Base-by-base conservation (phyloP, 2,329 filamentous ascomycete species). In the Penicillium verrucosum region DNA sequence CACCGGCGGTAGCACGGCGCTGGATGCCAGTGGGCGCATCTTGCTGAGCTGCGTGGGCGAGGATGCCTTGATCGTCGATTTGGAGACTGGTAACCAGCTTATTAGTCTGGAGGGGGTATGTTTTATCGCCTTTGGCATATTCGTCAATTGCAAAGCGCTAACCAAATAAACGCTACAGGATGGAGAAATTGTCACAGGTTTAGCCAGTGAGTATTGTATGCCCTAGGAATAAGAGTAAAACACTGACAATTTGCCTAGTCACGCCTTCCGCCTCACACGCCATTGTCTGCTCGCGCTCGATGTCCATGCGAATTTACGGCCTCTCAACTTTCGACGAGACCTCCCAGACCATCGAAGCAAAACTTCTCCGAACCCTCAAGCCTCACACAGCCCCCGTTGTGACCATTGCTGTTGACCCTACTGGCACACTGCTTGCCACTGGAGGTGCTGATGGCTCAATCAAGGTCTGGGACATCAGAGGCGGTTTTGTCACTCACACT, bases 401-500 rank as follows among this genome's bases (percentile, higher is more conserved):
- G 1, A 90, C 93, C 9, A 81, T 93, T 14, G 87, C 90, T 1
- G 86, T 94, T 59, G 94, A 99, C 72, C 82, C 85, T 52, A 96
- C 92, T 1, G 89, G 92, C 68, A 96, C 93, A 2, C 80, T 99
- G 12, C 81, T 99, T 42, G 94, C 92, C 16, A 97, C 93, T 16
- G 94, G 95, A 60, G 90, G 90, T 47, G 92, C 94, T 4, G 94
- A 99, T 70, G 94, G 94, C 25, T 85, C 89, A 0, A 90, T 97
- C 67, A 99, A 99, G 74, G 88, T 99, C 51, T 99, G 93, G 93
- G 94, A 99, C 75, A 91, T 99, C 58, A 81, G 82, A 48, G 90
- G 88, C 43, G 94, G 94, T 23, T 97, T 89, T 73, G 86, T 92
- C 32, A 99, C 95, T 29, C 94, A 99, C 75, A 96, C 91, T 0